phyloP scores from a whole-genome alignment of 257 asterid genomes.

The Sherardia arvensis region DNA sequence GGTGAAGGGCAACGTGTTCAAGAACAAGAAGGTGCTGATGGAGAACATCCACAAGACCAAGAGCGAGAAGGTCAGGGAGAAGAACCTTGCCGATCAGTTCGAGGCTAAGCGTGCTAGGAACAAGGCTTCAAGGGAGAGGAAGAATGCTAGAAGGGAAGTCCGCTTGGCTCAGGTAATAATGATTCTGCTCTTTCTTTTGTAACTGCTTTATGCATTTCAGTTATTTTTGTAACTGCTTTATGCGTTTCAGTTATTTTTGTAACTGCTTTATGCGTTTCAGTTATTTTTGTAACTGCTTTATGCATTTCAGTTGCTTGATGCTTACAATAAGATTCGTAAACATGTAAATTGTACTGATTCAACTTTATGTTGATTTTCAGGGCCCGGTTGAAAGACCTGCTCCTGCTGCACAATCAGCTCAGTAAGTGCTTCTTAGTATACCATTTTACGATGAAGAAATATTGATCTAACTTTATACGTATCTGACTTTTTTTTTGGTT shows the following conservation, averaged over 20 bases:
- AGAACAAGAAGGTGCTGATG: slow-evolving; percentile 94
- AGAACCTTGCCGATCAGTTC: slow-evolving; percentile 82
- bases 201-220: background rate
- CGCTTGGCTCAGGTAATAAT: slow-evolving; percentile 66
- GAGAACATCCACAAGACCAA: slow-evolving; percentile 91
- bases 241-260: background rate
- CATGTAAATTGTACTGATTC: background rate
- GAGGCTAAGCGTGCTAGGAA: slow-evolving; percentile 97
- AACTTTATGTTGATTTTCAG: slow-evolving; percentile 17
- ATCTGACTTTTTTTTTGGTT: background rate
- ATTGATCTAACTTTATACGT: background rate
- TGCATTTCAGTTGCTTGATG: background rate
- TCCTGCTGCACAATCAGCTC: slow-evolving; percentile 40
- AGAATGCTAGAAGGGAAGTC: slow-evolving; percentile 83
- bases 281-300: too few species aligned
- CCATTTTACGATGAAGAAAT: too few species aligned
- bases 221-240: too few species aligned
- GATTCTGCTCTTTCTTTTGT: background rate
- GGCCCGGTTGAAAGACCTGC: slow-evolving; percentile 61
- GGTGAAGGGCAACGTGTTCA: slow-evolving; percentile 96
- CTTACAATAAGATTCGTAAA: background rate
- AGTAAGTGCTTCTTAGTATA: slow-evolving; percentile 62
- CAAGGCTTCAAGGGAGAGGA: slow-evolving; percentile 95
- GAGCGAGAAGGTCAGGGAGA: slow-evolving; percentile 98
- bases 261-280: background rate